A percentile compares a stretch with the other conserved stretches of the same genome.
Conservation (phyloP, 805 yeast species). For the Kluyveromyces siamensis region DNA sequence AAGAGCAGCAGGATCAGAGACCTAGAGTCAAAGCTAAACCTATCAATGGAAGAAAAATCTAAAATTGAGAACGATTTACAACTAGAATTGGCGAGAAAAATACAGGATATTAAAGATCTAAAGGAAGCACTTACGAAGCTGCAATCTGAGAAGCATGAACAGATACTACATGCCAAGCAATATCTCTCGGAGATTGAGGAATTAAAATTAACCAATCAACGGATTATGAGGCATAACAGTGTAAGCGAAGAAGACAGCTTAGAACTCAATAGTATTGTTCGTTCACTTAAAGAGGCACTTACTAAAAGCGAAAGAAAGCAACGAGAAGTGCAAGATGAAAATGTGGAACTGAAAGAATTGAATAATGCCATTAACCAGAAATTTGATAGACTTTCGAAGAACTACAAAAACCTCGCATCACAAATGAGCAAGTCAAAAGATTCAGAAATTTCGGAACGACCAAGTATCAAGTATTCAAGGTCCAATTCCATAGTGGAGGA, state of each 20-base stretch:
- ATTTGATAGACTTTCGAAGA: slow-evolving; percentile 59
- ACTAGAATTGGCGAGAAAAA: slow-evolving; percentile 41
- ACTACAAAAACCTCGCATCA: slow-evolving; percentile 53
- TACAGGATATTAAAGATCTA: slow-evolving; percentile 59
- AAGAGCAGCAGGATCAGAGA: slow-evolving; percentile 46
- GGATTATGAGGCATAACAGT: slow-evolving; percentile 20
- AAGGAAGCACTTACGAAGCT: slow-evolving; percentile 36
- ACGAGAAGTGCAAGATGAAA: slow-evolving; percentile 47
- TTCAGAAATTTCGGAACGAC: slow-evolving; percentile 16
- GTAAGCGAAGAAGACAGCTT: slow-evolving; percentile 22
- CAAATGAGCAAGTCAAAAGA: slow-evolving; percentile 44
- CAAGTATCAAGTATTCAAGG: slow-evolving; percentile 20
- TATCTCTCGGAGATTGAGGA: slow-evolving; percentile 24
- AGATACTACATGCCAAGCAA: slow-evolving; percentile 31
- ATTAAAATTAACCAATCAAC: slow-evolving; percentile 22
- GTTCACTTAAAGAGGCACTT: slow-evolving; percentile 45
- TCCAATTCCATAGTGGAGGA: slow-evolving; percentile 27
- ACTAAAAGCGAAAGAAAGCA: slow-evolving; percentile 40
- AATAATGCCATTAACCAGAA: slow-evolving; percentile 64
- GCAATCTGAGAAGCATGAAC: slow-evolving; percentile 28
- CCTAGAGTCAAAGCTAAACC: slow-evolving; percentile 40
- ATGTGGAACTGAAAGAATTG: slow-evolving; percentile 43
- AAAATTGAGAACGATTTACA: slow-evolving; percentile 48
- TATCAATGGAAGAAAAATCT: slow-evolving; percentile 51
- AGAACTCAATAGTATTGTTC: slow-evolving; percentile 23